These are phyloP conservation scores for Colletotrichum echinochloae DNA, from an alignment of 2,329 filamentous ascomycete species.

Conservation along the genomic window DNA sequence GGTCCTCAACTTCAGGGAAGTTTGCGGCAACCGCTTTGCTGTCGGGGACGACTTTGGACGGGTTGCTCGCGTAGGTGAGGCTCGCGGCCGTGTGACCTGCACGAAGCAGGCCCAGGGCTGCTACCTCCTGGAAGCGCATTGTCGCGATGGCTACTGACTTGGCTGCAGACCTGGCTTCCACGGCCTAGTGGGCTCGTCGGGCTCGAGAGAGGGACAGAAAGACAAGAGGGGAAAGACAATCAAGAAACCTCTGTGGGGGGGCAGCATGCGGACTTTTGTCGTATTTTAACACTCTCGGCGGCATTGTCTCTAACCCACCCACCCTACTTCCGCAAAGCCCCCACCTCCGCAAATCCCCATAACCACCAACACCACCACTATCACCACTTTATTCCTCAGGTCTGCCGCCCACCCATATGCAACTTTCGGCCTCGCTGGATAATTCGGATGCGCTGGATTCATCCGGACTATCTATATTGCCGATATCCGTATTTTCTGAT, in stretches of 20 bases:
- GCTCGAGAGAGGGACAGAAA: neutral
- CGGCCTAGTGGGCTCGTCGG: neutral
- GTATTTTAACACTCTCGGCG: neutral
- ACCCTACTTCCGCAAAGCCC: too few species aligned
- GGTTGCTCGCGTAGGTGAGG: conserved; percentile 46
- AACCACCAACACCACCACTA: too few species aligned
- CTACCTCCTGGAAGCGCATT: conserved; percentile 23
- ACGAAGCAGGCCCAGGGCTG: conserved; percentile 39
- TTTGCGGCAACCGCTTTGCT: conserved; percentile 42
- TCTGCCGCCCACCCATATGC: too few species aligned
- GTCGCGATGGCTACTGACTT: neutral
- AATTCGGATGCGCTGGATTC: too few species aligned
- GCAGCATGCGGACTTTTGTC: neutral
- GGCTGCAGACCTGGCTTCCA: neutral
- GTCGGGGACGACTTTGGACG: conserved; percentile 43
- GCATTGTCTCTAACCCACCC: too few species aligned
- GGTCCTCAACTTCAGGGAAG: conserved; percentile 25
- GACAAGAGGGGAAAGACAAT: neutral
- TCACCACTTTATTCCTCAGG: too few species aligned
- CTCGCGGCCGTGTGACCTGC: conserved; percentile 42
- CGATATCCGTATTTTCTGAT: too few species aligned
- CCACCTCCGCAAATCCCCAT: too few species aligned
- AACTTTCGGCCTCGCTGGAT: too few species aligned
- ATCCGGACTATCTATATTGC: too few species aligned
- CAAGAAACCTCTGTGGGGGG: too few species aligned